Evolutionary conservation across 1,284 basidiomycete genomes (phyloP).

Genomic region (Ustilago bromivora): DNA sequence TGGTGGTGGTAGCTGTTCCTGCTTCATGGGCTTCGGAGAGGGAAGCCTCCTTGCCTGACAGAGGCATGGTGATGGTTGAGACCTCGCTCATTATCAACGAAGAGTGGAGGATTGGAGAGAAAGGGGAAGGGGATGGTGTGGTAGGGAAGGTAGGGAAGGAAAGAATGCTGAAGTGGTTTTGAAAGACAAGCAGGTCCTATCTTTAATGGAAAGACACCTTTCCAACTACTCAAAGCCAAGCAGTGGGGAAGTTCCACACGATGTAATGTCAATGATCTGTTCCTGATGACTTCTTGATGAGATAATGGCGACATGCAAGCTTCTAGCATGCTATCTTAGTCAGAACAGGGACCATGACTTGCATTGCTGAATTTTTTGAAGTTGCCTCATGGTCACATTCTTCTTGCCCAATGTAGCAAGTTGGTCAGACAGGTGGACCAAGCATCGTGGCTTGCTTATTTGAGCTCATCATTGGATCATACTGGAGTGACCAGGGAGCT

Average conservation of each 20-base stretch:
- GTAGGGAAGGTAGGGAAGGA: background rate
- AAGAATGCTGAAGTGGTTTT: too few relatives aligned
- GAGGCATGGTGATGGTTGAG: conserved; percentile 13
- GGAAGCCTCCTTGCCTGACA: conserved; percentile 20
- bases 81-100: conserved; percentile 24
- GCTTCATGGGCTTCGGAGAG: conserved; percentile 27
- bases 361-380: conserved; percentile 13
- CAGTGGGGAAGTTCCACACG: conserved; percentile 4
- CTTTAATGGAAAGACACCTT: background rate
- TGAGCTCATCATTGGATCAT: background rate
- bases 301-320: conserved; percentile 13
- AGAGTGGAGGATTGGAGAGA: background rate
- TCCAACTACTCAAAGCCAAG: background rate
- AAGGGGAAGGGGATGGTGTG: background rate
- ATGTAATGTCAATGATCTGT: background rate
- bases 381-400: conserved; percentile 7
- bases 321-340: conserved; percentile 8
- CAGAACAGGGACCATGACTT: conserved; percentile 7
- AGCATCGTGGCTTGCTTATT: background rate
- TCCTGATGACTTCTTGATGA: background rate
- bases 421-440: too few relatives aligned
- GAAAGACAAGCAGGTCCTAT: background rate
- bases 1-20: conserved; percentile 5
- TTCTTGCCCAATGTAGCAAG: background rate
- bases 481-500: background rate